Evolutionary conservation across 306 rosid genomes (phyloP).

Genomic region (Ochetophila trinervis): DNA sequence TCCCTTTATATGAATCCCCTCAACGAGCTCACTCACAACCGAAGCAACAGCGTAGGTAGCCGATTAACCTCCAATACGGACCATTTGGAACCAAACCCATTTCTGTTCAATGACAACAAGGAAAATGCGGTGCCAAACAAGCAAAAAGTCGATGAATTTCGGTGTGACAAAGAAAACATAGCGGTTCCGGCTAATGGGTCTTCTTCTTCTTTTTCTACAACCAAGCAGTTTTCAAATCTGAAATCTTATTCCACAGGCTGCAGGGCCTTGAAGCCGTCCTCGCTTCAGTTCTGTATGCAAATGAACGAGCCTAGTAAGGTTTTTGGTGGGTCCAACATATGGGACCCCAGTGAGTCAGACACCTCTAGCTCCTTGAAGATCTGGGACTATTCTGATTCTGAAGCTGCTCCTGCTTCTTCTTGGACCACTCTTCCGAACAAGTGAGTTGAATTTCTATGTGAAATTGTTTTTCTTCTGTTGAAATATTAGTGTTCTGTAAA

Average conservation of each 20-base stretch:
- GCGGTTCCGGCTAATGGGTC: conserved; percentile 31
- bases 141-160: neutral
- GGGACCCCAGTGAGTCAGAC: conserved; percentile 45
- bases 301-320: conserved; percentile 51
- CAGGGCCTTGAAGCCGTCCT: conserved; percentile 55
- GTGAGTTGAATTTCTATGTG: conserved; percentile 18
- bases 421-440: conserved; percentile 89
- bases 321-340: conserved; percentile 38
- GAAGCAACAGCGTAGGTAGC: conserved; percentile 56
- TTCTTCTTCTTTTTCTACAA: conserved; percentile 23
- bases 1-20: conserved; percentile 55
- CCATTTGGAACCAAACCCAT: conserved; percentile 11
- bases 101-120: conserved; percentile 14
- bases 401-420: conserved; percentile 93
- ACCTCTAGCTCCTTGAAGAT: conserved; percentile 55
- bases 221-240: conserved; percentile 33
- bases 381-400: conserved; percentile 91
- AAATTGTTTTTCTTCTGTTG: neutral
- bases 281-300: conserved; percentile 80
- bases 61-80: conserved; percentile 12
- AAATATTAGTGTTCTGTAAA: neutral
- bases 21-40: conserved; percentile 46
- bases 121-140: conserved; percentile 40
- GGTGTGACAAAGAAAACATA: conserved; percentile 49
- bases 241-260: conserved; percentile 56